phyloP scores from a whole-genome alignment of 305 asterid genomes.

The Fraxinus nigra region DNA sequence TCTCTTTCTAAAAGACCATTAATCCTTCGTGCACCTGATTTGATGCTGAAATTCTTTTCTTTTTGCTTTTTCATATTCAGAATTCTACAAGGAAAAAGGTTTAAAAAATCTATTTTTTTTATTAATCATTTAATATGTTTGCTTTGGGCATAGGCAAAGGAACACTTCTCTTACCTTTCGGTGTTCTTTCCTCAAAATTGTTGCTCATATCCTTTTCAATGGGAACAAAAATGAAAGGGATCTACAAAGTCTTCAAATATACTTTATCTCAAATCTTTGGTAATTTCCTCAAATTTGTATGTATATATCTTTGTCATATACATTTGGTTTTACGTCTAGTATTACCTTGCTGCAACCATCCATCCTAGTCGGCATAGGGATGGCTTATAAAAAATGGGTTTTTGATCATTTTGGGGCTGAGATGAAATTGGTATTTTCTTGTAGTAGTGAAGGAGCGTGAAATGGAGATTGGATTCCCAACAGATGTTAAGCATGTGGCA shows the following conservation, averaged over 20 bases:
- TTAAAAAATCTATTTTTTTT: neutral
- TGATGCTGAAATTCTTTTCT: conserved; percentile 26
- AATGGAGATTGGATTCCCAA: conserved; percentile 64
- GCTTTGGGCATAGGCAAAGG: conserved; percentile 41
- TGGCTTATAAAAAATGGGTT: neutral
- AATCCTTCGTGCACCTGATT: conserved; percentile 8
- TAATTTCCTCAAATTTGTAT: conserved; percentile 15
- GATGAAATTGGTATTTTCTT: neutral
- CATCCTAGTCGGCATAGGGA: neutral
- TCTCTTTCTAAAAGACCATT: neutral
- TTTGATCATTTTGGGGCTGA: neutral
- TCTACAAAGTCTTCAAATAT: conserved; percentile 56
- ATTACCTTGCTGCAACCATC: neutral
- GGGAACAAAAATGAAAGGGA: conserved; percentile 62
- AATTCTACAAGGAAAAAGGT: conserved; percentile 7
- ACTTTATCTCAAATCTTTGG: conserved; percentile 60
- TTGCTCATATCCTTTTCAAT: conserved; percentile 24
- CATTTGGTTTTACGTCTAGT: neutral
- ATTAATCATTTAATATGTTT: conserved; percentile 3
- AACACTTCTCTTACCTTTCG: conserved; percentile 23
- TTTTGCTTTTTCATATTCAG: conserved; percentile 13
- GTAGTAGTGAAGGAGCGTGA: conserved; percentile 60
- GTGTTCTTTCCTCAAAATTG: conserved; percentile 29
- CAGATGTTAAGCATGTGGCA: conserved; percentile 72
- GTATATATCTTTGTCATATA: neutral